Base-by-base conservation (phyloP, 225 moss, liverwort and hornwort species). In the Thuidium tamariscinum region DNA sequence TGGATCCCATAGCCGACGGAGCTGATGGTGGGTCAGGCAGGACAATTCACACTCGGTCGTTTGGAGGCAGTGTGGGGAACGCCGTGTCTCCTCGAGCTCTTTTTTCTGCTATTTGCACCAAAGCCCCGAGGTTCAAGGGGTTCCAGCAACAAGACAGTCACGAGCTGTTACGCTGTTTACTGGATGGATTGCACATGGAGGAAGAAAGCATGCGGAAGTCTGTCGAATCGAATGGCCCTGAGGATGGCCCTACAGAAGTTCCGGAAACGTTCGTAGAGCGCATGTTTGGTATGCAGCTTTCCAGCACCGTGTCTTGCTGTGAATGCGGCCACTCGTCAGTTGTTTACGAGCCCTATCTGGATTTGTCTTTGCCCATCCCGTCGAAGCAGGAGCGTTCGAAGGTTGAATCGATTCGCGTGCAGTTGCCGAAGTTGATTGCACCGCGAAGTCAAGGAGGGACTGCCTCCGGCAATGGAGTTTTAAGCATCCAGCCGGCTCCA, bases 131-230 rank as follows among this genome's bases (percentile, higher is more conserved):
- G 88, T 97, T 97, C 63, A 97, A 96, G 92, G 96, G 97, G 1
- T 97, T 93, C 61, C 97, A 97, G 89, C 96, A 97, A 81, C 97
- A 97, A 85, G 97, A 97, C 86, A 97, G 97, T 83, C 97, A 97
- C 86, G 97, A 97, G 91, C 93, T 97, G 9, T 84, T 97, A 75
- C 92, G 94, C 34, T 96, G 89, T 73, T 89, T 97, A 55, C 89
- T 97, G 57, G 97, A 97, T 90, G 94, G 95, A 70, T 91, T 97
- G 87, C 95, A 97, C 82, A 90, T 92, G 85, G 97, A 97, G 83
- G 97, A 97, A 88, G 93, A 96, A 81, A 93, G 87, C 73, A 80
- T 92, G 64, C 81, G 91, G 82, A 94, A 90, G 89, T 41, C 72
- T 48, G 88, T 88, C 26, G 90, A 49, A 29, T 70, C 86, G 0